Evolutionary conservation across 768 basidiomycete species (phyloP), one percentile per base, ranked within the genome.

Genomic region (Kondoa subrosea): DNA sequence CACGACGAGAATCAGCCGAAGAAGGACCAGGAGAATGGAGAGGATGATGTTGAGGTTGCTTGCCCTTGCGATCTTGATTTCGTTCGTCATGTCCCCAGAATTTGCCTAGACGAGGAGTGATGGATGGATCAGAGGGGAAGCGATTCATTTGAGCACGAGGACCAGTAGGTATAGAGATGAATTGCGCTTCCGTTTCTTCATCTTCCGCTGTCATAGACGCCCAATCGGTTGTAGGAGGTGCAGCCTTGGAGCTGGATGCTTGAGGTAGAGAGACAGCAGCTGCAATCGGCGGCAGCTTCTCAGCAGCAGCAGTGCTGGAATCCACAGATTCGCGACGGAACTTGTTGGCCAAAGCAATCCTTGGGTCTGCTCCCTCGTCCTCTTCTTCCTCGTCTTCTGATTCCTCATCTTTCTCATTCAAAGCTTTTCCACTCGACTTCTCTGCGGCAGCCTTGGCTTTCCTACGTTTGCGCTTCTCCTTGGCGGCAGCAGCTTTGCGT

Each of bases 1-100:
- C 21, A 50, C 40, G 40, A 50, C 40, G 40, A 21, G 40, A 50
- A n/a, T n/a, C n/a, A n/a, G n/a, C n/a, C 40, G 21, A 50, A 21
- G 40, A 50, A 50, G 21, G 21, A 21, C 40, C 40, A 50, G 40
- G 40, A 12, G 58, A 31, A 31, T 4, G 58, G 29, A 25, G 58
- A 14, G 25, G 25, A 8, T 25, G 58, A 15, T 8, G 14, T 59
- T 8, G 25, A 59, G 58, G 21, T 59, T 31, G 25, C 14, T 31
- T 31, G 58, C 58, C 58, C 14, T 59, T 59, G 14, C 30, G 14
- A 31, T 31, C 58, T 31, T 31, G 58, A 59, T 4, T 27, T 25
- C 58, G 4, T 31, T 59, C 58, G 25, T 59, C 58, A 31, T 59
- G 58, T 12, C 58, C 58, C 58, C 58, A 59, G 30, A 59, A 59